Evolutionary conservation across 1,139 yeast species (phyloP).

Genomic region (Nakaseomyces sp.): DNA sequence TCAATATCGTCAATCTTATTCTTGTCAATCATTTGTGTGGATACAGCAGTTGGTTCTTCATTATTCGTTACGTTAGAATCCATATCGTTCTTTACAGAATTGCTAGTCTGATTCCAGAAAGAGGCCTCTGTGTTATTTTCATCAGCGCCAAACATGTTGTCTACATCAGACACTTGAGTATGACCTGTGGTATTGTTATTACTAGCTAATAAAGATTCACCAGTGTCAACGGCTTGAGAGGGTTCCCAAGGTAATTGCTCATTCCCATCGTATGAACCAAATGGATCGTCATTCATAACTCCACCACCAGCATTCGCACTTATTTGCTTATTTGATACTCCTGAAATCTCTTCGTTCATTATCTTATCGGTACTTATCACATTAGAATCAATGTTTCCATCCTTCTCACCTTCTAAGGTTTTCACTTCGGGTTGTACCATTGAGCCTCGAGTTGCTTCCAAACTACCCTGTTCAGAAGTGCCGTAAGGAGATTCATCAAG

Average conservation of each 20-base stretch:
- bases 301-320: background rate
- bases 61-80: background rate
- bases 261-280: background rate
- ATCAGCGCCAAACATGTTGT: background rate
- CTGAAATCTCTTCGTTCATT: too few species aligned
- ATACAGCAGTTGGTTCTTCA: background rate
- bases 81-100: background rate
- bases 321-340: background rate
- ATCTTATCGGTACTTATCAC: too few species aligned
- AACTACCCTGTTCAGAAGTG: too few species aligned
- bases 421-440: too few species aligned
- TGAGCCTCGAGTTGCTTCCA: too few species aligned
- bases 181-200: background rate
- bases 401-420: too few species aligned
- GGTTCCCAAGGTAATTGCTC: slow-evolving; percentile 8
- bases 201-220: background rate
- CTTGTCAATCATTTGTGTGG: background rate
- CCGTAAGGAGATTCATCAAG: too few species aligned
- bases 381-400: too few species aligned
- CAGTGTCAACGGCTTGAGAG: background rate
- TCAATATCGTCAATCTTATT: background rate
- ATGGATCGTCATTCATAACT: slow-evolving; percentile 8
- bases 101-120: background rate
- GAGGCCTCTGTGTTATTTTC: background rate
- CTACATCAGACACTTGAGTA: background rate